These are phyloP conservation scores for Candida parachauliodes DNA, from an alignment of 805 yeast species.

Conservation along the genomic window DNA sequence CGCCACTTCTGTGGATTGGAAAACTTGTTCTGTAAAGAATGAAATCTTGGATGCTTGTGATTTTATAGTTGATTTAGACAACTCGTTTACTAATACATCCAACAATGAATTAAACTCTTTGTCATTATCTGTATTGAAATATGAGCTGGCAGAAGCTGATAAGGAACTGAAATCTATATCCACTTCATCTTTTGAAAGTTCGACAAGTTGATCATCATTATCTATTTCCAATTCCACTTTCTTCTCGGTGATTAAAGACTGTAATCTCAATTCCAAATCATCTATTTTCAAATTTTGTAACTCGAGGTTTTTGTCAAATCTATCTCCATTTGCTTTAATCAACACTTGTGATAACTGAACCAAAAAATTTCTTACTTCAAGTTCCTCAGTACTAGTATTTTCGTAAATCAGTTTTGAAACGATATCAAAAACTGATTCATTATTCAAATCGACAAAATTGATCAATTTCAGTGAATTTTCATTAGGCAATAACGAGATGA, in stretches of 20 bases:
- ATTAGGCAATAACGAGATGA: slow-evolving; percentile 22
- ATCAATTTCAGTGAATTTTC: slow-evolving; percentile 19
- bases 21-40: slow-evolving; percentile 19
- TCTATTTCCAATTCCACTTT: slow-evolving; percentile 28
- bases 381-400: slow-evolving; percentile 12
- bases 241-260: slow-evolving; percentile 49
- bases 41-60: slow-evolving; percentile 13
- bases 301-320: slow-evolving; percentile 19
- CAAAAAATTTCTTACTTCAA: slow-evolving; percentile 15
- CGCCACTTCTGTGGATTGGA: slow-evolving; percentile 39
- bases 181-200: slow-evolving; percentile 18
- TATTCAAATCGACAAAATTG: slow-evolving; percentile 18
- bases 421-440: slow-evolving; percentile 9
- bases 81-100: slow-evolving; percentile 42
- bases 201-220: slow-evolving; percentile 18
- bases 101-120: slow-evolving; percentile 41
- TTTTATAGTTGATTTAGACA: slow-evolving; percentile 20
- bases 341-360: slow-evolving; percentile 15
- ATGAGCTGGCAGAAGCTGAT: slow-evolving; percentile 16
- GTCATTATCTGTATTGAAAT: slow-evolving; percentile 23
- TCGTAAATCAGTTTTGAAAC: slow-evolving; percentile 8
- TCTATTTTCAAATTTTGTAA: slow-evolving; percentile 18
- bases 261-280: slow-evolving; percentile 54
- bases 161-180: slow-evolving; percentile 13
- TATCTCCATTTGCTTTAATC: slow-evolving; percentile 18